Percentiles rank a stretch among this genome's conserved stretches.
Conservation (phyloP, 2,329 filamentous ascomycete species). For the Ophiocordyceps sinensis region DNA sequence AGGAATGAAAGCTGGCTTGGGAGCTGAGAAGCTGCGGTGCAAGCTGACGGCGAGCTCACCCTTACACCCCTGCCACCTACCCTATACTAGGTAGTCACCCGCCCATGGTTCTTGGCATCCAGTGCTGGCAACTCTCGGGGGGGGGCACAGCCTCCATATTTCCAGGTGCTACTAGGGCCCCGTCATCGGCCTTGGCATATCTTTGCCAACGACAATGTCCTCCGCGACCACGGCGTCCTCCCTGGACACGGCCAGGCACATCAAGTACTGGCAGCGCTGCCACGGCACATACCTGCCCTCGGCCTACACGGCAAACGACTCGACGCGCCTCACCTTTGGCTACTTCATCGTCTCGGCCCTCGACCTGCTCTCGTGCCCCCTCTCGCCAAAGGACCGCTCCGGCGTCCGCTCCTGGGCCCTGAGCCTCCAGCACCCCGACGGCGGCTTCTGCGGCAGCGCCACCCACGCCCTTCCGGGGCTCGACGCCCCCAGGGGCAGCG, state of each 20-base stretch:
- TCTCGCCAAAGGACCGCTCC: constrained; percentile 28
- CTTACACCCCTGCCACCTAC: too few relatives aligned
- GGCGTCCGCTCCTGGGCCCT: constrained; percentile 64
- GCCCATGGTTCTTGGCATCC: too few relatives aligned
- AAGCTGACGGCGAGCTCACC: too few relatives aligned
- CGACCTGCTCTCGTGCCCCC: constrained; percentile 58
- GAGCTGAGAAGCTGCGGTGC: too few relatives aligned
- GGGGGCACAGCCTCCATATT: too few relatives aligned
- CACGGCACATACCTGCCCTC: constrained; percentile 67
- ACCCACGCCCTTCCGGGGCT: constrained; percentile 33
- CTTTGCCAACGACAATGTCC: too few relatives aligned
- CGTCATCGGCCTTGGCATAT: too few relatives aligned
- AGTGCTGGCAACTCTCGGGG: too few relatives aligned
- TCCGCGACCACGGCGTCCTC: too few relatives aligned
- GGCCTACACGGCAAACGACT: constrained; percentile 77
- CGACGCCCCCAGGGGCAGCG: constrained; percentile 31
- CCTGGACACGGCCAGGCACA: constrained; percentile 52
- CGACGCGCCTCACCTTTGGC: constrained; percentile 75
- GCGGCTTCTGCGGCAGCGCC: constrained; percentile 81
- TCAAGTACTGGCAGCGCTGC: constrained; percentile 89
- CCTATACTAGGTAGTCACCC: too few relatives aligned
- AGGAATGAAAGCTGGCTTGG: too few relatives aligned
- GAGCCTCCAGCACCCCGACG: constrained; percentile 66
- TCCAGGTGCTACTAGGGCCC: too few relatives aligned
- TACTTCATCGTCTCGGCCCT: constrained; percentile 82